A percentile compares a stretch with the other conserved stretches of the same genome.
phyloP scores from a whole-genome alignment of 441 rosid genomes.

The Populus tomentosa region DNA sequence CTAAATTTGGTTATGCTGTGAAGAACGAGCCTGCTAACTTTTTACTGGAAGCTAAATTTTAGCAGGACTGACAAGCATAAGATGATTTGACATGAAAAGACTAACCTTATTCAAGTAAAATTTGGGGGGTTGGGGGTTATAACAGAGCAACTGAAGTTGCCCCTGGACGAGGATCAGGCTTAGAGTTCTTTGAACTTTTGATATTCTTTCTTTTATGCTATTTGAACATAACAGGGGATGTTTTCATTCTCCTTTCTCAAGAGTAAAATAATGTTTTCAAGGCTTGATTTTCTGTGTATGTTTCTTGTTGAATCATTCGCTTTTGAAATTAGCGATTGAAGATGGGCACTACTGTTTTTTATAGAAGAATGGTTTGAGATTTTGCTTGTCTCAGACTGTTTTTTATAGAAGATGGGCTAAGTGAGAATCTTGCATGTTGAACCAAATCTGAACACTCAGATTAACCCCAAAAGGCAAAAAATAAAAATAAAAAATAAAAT shows the following conservation, averaged over 20 bases:
- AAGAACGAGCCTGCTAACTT: constrained; percentile 58
- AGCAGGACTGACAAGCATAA: background rate
- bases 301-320: background rate
- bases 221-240: background rate
- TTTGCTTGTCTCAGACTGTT: no score
- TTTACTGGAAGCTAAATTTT: constrained; percentile 32
- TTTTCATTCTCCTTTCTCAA: background rate
- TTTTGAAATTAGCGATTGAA: background rate
- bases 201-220: background rate
- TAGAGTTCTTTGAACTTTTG: background rate
- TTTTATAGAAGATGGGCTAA: no score
- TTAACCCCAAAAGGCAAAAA: background rate
- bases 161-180: constrained; percentile 12
- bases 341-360: background rate
- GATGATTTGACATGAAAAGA: background rate
- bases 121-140: constrained; percentile 1
- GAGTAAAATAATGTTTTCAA: background rate
- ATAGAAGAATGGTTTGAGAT: no score
- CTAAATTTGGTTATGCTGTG: constrained; percentile 64
- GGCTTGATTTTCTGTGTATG: background rate
- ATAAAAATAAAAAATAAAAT: constrained; percentile 8
- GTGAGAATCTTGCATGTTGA: no score
- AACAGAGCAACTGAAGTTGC: constrained; percentile 46
- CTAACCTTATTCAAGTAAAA: background rate
- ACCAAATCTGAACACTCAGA: background rate